Evolutionary conservation across 768 basidiomycete genomes (phyloP).

Genomic region (Boletus patriciae): DNA sequence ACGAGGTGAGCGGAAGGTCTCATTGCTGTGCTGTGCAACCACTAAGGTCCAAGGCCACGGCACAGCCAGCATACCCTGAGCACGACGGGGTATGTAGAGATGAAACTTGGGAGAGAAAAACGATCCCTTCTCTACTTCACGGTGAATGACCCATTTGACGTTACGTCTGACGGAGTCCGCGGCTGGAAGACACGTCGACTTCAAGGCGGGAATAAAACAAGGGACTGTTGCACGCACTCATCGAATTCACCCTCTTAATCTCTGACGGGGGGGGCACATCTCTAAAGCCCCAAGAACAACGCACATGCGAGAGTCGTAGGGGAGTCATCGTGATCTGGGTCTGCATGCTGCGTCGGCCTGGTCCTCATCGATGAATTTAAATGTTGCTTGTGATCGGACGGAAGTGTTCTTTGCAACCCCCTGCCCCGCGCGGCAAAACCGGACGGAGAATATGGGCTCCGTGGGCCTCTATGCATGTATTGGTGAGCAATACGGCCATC

Average conservation of each 20-base stretch:
- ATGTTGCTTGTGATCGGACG: neutral
- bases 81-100: constrained; percentile 1
- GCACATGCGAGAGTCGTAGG: neutral
- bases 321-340: neutral
- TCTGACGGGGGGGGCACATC: neutral
- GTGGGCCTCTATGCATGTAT: constrained; percentile 3
- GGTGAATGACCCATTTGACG: neutral
- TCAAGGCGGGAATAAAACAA: neutral
- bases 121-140: constrained; percentile 5
- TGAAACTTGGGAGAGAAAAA: neutral
- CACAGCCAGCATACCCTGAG: neutral
- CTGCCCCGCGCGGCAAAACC: neutral
- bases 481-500: constrained; percentile 6
- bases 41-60: constrained; percentile 3
- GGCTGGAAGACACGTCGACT: constrained; percentile 7
- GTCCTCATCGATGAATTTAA: neutral
- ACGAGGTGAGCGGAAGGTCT: constrained; percentile 18
- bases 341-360: neutral
- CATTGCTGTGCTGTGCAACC: constrained; percentile 4
- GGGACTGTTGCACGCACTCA: constrained; percentile 1
- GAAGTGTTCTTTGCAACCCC: neutral
- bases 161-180: neutral
- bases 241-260: neutral
- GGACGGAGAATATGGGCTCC: neutral
- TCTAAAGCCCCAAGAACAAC: neutral